phyloP scores from a whole-genome alignment of 768 basidiomycete species.

The Agrocybe praecox region DNA sequence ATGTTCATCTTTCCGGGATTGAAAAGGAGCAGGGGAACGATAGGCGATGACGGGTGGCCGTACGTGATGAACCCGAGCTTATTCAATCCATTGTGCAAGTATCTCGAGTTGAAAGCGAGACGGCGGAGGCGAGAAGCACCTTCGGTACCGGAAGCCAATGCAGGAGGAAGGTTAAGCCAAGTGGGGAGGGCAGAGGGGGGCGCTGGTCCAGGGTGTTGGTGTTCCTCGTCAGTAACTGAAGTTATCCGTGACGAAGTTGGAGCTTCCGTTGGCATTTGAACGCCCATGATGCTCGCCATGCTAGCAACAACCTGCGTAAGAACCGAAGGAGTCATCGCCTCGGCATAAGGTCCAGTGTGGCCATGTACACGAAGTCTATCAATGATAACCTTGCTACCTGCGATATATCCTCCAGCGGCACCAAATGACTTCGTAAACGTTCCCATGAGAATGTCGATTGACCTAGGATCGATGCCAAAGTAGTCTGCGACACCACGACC shows the following conservation, averaged over 20 bases:
- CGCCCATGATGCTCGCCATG: conserved; percentile 98
- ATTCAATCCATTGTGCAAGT: conserved; percentile 81
- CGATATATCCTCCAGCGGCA: conserved; percentile 93
- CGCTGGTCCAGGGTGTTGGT: conserved; percentile 68
- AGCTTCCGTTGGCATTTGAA: conserved; percentile 36
- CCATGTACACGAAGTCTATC: conserved; percentile 81
- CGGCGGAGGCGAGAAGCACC: conserved; percentile 82
- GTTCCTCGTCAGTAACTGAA: conserved; percentile 33
- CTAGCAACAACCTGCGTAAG: conserved; percentile 88
- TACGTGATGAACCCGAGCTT: conserved; percentile 98
- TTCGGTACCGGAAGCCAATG: conserved; percentile 81
- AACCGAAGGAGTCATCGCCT: conserved; percentile 89
- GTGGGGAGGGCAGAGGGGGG: conserved; percentile 64
- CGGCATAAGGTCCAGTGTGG: conserved; percentile 84
- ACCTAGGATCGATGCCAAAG: conserved; percentile 79
- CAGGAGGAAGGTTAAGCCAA: conserved; percentile 78
- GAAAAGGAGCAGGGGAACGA: conserved; percentile 91
- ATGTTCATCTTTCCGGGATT: conserved; percentile 92
- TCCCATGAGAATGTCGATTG: conserved; percentile 95
- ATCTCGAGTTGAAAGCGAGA: conserved; percentile 94
- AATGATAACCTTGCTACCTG: conserved; percentile 80
- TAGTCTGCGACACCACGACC: conserved; percentile 97
- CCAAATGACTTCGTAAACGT: conserved; percentile 97
- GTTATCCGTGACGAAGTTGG: conserved; percentile 7
- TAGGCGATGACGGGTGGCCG: conserved; percentile 88